Conservation (phyloP, 2,329 filamentous ascomycete genomes). For the Colletotrichum zoysiae region DNA sequence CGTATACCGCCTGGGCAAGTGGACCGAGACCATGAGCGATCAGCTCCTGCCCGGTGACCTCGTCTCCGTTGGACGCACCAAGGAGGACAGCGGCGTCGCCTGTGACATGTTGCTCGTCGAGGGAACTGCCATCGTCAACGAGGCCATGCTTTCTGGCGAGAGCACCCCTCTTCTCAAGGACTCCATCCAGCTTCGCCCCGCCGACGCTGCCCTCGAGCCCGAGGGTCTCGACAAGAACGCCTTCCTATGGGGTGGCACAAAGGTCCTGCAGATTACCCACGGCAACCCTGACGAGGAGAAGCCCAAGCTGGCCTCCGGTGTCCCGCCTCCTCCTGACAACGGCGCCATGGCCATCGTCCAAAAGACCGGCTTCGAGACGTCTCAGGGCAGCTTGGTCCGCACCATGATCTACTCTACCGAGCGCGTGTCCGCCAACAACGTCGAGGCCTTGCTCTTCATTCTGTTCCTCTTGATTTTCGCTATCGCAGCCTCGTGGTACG, state of each 20-base stretch:
- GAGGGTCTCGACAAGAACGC: conserved; percentile 97
- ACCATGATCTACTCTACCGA: conserved; percentile 99
- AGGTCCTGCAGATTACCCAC: conserved; percentile 95
- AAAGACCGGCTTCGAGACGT: conserved; percentile 99
- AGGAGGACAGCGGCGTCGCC: conserved; percentile 96
- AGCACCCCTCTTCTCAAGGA: conserved; percentile 98
- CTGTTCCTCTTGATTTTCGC: conserved; percentile 97
- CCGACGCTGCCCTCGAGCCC: conserved; percentile 82
- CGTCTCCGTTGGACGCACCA: conserved; percentile 91
- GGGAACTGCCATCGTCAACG: conserved; percentile 96
- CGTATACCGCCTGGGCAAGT: conserved; percentile 88
- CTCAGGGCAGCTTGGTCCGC: conserved; percentile 94
- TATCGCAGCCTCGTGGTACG: conserved; percentile 97
- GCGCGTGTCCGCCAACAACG: conserved; percentile 97
- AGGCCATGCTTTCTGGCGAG: conserved; percentile 98
- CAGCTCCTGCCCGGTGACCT: conserved; percentile 93
- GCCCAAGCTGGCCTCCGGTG: conserved; percentile 78
- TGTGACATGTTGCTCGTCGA: conserved; percentile 97
- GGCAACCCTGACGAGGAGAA: conserved; percentile 82
- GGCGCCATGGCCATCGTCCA: conserved; percentile 94
- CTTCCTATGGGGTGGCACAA: conserved; percentile 96
- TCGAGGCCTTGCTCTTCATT: conserved; percentile 96
- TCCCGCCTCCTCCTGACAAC: conserved; percentile 88
- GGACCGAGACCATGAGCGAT: conserved; percentile 90
- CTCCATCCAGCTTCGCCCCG: conserved; percentile 89